Conservation (phyloP, 306 rosid species). For the Sophora flavescens region DNA sequence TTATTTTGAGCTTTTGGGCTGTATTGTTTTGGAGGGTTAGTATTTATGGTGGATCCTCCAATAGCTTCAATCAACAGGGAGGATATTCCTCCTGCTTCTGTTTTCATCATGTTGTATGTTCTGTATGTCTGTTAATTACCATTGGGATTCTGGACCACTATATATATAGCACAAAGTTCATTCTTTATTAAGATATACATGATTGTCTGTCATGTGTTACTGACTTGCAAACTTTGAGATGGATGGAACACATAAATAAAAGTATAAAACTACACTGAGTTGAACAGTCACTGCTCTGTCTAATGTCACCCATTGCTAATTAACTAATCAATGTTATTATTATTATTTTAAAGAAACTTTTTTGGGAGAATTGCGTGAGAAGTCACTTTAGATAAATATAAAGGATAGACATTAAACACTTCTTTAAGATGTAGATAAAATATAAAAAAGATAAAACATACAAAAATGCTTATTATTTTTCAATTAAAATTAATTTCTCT, state of each 20-base stretch:
- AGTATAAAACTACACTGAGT: background rate
- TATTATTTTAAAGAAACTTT: too few species aligned
- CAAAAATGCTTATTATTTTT: background rate
- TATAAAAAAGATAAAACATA: too few species aligned
- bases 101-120: slow-evolving; percentile 59
- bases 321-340: too few species aligned
- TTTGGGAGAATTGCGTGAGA: too few species aligned
- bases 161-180: slow-evolving; percentile 49
- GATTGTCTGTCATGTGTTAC: slow-evolving; percentile 22
- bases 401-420: too few species aligned
- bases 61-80: slow-evolving; percentile 51
- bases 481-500: background rate
- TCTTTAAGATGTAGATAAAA: too few species aligned
- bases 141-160: slow-evolving; percentile 40
- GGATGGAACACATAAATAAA: background rate
- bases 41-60: slow-evolving; percentile 58
- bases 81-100: slow-evolving; percentile 57
- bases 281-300: background rate
- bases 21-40: slow-evolving; percentile 50
- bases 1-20: slow-evolving; percentile 43
- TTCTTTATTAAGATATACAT: slow-evolving; percentile 54
- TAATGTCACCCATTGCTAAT: background rate
- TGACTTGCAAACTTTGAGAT: background rate
- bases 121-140: slow-evolving; percentile 41
- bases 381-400: too few species aligned